Evolutionary conservation across 177 flowering plant species (phyloP).

Genomic region (Vitis hybrid): DNA sequence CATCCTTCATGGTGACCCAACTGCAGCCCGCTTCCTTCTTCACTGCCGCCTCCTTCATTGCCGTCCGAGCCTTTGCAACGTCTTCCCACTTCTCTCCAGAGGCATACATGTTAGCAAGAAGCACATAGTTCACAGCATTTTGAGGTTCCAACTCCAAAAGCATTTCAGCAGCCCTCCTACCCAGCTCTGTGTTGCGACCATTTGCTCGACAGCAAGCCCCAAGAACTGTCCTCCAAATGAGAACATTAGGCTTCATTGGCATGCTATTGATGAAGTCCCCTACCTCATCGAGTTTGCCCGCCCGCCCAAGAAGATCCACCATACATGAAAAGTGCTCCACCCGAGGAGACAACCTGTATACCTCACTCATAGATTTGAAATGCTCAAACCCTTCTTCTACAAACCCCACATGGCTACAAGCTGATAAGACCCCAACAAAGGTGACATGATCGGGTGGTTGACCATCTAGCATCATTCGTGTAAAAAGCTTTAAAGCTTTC

Average conservation of each 20-base stretch:
- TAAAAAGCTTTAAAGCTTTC: constrained; percentile 61
- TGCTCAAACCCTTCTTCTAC: constrained; percentile 60
- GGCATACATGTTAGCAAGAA: constrained; percentile 83
- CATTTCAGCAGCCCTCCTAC: constrained; percentile 67
- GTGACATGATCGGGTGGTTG: constrained; percentile 84
- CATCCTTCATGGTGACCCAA: constrained; percentile 94
- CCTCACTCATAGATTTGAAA: constrained; percentile 70
- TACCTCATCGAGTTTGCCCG: constrained; percentile 62
- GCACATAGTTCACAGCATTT: constrained; percentile 83
- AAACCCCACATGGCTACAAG: constrained; percentile 90
- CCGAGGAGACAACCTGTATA: constrained; percentile 52
- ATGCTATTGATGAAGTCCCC: constrained; percentile 64
- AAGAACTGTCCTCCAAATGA: constrained; percentile 93
- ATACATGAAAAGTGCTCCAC: constrained; percentile 90
- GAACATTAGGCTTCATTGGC: constrained; percentile 74
- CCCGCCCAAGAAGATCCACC: constrained; percentile 87
- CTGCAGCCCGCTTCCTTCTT: constrained; percentile 93
- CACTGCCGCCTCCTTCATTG: constrained; percentile 59
- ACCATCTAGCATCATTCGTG: constrained; percentile 50
- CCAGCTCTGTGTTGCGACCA: constrained; percentile 53
- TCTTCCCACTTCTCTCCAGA: constrained; percentile 78
- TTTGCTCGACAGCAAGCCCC: constrained; percentile 72
- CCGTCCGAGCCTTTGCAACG: constrained; percentile 55
- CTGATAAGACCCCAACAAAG: constrained; percentile 94
- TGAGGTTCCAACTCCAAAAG: constrained; percentile 84